phyloP scores from a whole-genome alignment of 2,329 filamentous ascomycete species.

The Colletotrichum sp. region DNA sequence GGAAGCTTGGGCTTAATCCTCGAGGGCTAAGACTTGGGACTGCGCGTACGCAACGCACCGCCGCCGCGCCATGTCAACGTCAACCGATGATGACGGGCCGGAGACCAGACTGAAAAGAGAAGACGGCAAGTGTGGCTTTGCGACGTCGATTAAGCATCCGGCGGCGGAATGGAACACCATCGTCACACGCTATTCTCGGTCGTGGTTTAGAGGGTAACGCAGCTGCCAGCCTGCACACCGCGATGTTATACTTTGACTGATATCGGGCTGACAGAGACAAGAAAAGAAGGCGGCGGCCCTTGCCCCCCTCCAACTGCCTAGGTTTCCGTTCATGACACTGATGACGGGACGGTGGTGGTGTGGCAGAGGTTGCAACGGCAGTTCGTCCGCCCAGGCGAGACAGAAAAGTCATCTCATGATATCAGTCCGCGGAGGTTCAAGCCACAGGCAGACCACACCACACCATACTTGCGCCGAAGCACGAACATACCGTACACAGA shows the following conservation, averaged over 20 bases:
- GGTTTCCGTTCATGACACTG: background rate
- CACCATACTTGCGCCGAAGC: background rate
- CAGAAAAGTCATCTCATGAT: constrained; percentile 4
- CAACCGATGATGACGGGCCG: constrained; percentile 15
- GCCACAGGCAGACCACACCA: background rate
- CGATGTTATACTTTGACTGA: background rate
- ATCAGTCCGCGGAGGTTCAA: background rate
- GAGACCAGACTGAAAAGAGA: background rate
- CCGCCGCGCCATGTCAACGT: background rate
- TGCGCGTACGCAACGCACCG: background rate
- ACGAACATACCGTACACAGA: background rate
- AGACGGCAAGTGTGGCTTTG: background rate
- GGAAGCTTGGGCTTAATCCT: no score
- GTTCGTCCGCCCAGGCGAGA: background rate
- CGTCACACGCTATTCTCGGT: background rate
- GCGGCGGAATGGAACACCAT: background rate
- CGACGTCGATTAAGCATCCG: background rate
- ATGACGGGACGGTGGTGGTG: background rate
- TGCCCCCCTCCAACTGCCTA: background rate
- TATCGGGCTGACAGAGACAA: background rate
- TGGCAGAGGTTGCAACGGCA: background rate
- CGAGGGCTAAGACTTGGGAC: background rate
- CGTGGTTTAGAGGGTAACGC: background rate
- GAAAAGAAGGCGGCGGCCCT: background rate
- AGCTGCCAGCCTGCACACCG: background rate